Base-by-base conservation (phyloP, 164 flowering plant genomes). In the Macadamia integrifolia region DNA sequence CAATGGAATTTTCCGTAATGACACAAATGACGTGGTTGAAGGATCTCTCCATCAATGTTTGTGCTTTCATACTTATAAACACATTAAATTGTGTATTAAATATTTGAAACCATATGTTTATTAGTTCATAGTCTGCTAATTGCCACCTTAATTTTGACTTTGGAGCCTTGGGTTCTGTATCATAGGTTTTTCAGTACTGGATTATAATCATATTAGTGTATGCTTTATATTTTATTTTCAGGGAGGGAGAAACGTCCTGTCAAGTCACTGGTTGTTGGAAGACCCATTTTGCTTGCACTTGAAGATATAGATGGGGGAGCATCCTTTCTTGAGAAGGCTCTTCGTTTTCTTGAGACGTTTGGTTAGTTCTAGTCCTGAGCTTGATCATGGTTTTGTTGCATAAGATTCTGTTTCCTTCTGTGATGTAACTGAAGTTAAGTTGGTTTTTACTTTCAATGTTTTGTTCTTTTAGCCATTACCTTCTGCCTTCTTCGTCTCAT, bases 291-390 rank as follows among this genome's bases (percentile, higher is more conserved):
- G 78, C 99, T 95, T 73, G 98, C 99, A n/a, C 80, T 95, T 62
- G 99, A 92, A 81, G 99, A 95, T 82, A 95, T 92, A 74, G 99
- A 95, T 83, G 99, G 99, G 59, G 86, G 96, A 56, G 97, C 99
- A 60, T 95, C 99, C 50, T 95, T 95, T 68, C 86, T 95, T 65
- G 98, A 95, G 80, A 95, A 95, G 80, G 99, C 99, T 59, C 97
- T 95, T 73, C 82, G 83, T 32, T 95, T 91, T 80, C 88, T 95
- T 60, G 99, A 95, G 83, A 85, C 79, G 67, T 84, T 77, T 78
- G 99, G 99, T 95, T 77, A 70, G 88, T 68, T 66, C 13, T 77
- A 17, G 23, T 49, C 58, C 32, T 7, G 43, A 60, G 30, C 58
- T 42, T 29, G 9, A 1, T 52, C n/a, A 49, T 59, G 40, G 61